Conservation (phyloP, 2,329 filamentous ascomycete genomes). For the Penicillium sp. region DNA sequence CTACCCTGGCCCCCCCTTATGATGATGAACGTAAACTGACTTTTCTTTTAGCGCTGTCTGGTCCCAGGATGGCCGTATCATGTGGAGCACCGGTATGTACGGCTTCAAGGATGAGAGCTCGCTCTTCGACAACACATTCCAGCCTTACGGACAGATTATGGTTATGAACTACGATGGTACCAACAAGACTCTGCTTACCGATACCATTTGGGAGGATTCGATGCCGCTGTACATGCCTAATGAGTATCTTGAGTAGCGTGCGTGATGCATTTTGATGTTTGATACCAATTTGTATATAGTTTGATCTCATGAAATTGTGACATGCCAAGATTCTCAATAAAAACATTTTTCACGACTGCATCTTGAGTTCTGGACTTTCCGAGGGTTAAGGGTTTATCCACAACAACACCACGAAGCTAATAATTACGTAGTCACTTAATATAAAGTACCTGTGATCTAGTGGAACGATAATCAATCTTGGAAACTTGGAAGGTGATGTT, state of each 20-base stretch:
- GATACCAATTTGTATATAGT: neutral
- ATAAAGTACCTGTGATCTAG: no score
- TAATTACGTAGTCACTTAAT: no score
- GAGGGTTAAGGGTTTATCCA: no score
- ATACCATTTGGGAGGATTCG: slow-evolving; percentile 34
- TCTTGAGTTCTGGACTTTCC: no score
- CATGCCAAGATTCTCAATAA: neutral
- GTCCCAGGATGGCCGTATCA: slow-evolving; percentile 43
- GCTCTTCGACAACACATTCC: slow-evolving; percentile 46
- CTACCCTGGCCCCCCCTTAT: neutral
- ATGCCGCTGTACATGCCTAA: slow-evolving; percentile 30
- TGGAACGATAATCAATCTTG: no score
- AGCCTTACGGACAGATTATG: slow-evolving; percentile 48
- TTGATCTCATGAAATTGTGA: neutral
- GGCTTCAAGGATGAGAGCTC: slow-evolving; percentile 46
- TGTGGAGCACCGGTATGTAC: slow-evolving; percentile 45
- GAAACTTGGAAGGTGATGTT: no score
- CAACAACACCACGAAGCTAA: no score
- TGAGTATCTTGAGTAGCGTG: slow-evolving; percentile 1
- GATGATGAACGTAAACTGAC: neutral
- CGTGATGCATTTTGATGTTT: neutral
- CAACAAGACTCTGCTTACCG: slow-evolving; percentile 29
- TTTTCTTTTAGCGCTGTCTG: slow-evolving; percentile 36
- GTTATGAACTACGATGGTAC: slow-evolving; percentile 46
- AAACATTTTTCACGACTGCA: neutral